phyloP scores from a whole-genome alignment of 441 rosid species.

The Arabidopsis hybrid region DNA sequence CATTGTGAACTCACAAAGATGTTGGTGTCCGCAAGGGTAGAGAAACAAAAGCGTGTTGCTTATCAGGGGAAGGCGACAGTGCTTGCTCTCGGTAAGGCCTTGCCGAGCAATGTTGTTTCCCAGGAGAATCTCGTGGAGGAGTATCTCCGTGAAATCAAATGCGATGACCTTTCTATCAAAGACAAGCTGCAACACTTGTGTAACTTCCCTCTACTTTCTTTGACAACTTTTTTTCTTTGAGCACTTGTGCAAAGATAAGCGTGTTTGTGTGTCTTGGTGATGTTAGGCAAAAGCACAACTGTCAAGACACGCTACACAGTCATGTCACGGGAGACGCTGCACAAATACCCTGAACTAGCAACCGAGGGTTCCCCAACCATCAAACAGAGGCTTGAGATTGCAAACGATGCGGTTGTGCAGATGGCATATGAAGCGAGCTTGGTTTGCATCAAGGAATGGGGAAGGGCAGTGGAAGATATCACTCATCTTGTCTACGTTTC shows the following conservation, averaged over 20 bases:
- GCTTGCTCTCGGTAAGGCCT: conserved; percentile 90
- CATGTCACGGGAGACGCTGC: conserved; percentile 81
- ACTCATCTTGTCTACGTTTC: conserved; percentile 91
- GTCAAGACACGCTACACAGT: conserved; percentile 95
- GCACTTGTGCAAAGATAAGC: conserved; percentile 10
- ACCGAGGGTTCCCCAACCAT: conserved; percentile 83
- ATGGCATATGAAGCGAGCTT: conserved; percentile 87
- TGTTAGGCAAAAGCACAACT: conserved; percentile 84
- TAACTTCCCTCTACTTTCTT: conserved; percentile 37
- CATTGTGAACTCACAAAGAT: conserved; percentile 39
- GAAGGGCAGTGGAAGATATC: conserved; percentile 68
- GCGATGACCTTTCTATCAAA: conserved; percentile 69
- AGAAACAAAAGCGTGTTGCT: conserved; percentile 53
- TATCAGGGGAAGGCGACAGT: conserved; percentile 80
- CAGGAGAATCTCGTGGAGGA: conserved; percentile 92
- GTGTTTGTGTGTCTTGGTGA: conserved; percentile 33
- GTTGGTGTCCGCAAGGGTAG: conserved; percentile 45
- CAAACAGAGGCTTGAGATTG: conserved; percentile 84
- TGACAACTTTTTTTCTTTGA: neutral
- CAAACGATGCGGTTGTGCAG: conserved; percentile 82
- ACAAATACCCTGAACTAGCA: conserved; percentile 82
- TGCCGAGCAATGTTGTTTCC: conserved; percentile 79
- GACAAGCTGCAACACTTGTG: conserved; percentile 86
- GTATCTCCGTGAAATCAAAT: conserved; percentile 81
- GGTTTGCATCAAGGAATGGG: conserved; percentile 89